Conservation (phyloP, 345 rosid species). For the Moringa oleifera region DNA sequence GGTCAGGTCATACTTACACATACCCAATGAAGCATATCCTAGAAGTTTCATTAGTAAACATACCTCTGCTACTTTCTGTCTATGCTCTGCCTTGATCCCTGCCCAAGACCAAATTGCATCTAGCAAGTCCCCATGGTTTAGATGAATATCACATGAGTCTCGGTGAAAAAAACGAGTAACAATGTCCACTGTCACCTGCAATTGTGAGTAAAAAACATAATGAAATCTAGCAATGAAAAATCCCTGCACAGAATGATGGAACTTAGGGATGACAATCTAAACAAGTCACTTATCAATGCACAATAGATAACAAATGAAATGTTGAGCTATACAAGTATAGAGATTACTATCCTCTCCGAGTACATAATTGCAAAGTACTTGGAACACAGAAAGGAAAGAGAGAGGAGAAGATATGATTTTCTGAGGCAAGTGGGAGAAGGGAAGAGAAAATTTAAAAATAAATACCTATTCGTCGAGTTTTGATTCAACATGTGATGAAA, state of each 20-base stretch:
- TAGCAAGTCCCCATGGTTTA: constrained; percentile 85
- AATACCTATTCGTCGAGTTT: no score
- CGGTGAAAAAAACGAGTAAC: constrained; percentile 48
- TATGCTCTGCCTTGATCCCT: constrained; percentile 81
- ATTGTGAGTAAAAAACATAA: constrained; percentile 13
- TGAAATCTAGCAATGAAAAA: neutral
- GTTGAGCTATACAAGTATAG: neutral
- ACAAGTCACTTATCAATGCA: neutral
- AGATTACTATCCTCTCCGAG: neutral
- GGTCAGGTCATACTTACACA: constrained; percentile 22
- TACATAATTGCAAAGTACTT: no score
- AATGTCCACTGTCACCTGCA: constrained; percentile 73
- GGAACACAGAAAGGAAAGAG: no score
- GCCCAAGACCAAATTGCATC: constrained; percentile 96
- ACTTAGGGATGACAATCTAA: no score
- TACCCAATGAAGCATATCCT: constrained; percentile 4
- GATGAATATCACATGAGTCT: constrained; percentile 75
- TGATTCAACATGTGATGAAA: no score
- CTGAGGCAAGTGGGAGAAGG: no score
- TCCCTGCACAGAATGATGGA: neutral
- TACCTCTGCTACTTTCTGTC: constrained; percentile 94
- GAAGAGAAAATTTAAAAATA: no score
- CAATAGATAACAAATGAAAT: neutral
- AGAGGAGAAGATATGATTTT: no score
- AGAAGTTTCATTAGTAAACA: constrained; percentile 10